Conservation (phyloP, 441 rosid genomes). For the Corymbia citriodora region DNA sequence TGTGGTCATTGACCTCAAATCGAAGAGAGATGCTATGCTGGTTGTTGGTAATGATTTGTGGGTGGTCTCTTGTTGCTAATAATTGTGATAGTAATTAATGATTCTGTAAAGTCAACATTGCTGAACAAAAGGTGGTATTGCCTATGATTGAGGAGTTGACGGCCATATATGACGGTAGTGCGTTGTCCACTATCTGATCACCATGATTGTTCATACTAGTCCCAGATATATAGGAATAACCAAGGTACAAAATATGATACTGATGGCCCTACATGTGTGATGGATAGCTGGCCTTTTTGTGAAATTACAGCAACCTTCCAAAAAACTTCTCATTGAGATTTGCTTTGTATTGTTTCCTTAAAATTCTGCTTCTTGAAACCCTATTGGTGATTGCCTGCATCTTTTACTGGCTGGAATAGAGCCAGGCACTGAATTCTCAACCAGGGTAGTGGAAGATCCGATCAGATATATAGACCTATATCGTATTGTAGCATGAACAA, state of each 20-base stretch:
- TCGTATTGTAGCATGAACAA: neutral
- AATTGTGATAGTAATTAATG: neutral
- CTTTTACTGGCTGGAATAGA: neutral
- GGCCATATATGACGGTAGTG: neutral
- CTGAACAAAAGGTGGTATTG: neutral
- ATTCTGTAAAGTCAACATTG: neutral
- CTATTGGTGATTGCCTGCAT: neutral
- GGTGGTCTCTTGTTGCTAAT: neutral
- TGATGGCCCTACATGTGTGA: neutral
- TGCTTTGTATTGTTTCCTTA: neutral
- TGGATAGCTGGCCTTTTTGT: neutral
- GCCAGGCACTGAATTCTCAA: neutral
- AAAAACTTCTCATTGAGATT: neutral
- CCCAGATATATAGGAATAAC: neutral
- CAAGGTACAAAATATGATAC: neutral
- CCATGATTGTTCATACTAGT: neutral
- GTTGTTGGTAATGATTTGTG: neutral
- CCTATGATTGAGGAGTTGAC: neutral
- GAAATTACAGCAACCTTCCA: neutral
- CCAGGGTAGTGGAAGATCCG: neutral
- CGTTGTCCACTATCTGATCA: neutral
- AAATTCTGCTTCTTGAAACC: neutral
- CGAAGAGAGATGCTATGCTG: neutral
- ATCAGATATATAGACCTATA: neutral
- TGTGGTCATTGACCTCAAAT: neutral